Base-by-base conservation (phyloP, 768 basidiomycete species). In the Hygrophorus pudorinus region DNA sequence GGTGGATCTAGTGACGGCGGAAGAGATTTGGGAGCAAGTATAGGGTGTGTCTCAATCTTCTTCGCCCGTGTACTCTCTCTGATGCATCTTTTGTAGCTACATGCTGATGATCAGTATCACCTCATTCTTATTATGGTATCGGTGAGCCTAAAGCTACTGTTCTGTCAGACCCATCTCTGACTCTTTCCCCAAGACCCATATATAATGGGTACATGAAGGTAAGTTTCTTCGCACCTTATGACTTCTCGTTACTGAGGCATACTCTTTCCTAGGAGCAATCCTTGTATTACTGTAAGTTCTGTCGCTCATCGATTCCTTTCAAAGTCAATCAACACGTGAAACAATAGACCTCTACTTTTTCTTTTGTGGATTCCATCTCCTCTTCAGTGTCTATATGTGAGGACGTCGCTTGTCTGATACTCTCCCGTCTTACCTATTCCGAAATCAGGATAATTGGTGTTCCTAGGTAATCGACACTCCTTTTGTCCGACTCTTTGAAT, bases 121-220 rank as follows among this genome's bases (percentile, higher is more conserved):
- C 29, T 91, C 88, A 11, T 98, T 99, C 69, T 70, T 97, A 48
- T 71, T 92, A 49, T 97, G 94, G 94, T 99, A 94, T 62, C 79
- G 91, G 87, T 85, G 51, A 56, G 84, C 7, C 7, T 24, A 24
- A 24, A 59, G 17, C 40, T 41, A 33, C 42, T 29, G 37, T 38
- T 41, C 41, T 42, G 41, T 44, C 42, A 45, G 34, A 18, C 46
- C 5, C 45, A 34, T 48, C 41, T 42, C 52, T 45, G 12, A 49
- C 48, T 44, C 33, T 10, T 29, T 41, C 30, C 44, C 42, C 44
- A 56, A 90, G 90, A 56, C 93, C 94, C 12, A 87, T 93, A 58
- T 98, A 98, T 70, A 93, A 96, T 55, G 93, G 88, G 43, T 94
- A 90, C 69, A 89, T 91, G 81, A 94, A 96, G 76, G 93, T 83